Conservation (phyloP, 2,329 filamentous ascomycete genomes). For the Curvularia sp. region DNA sequence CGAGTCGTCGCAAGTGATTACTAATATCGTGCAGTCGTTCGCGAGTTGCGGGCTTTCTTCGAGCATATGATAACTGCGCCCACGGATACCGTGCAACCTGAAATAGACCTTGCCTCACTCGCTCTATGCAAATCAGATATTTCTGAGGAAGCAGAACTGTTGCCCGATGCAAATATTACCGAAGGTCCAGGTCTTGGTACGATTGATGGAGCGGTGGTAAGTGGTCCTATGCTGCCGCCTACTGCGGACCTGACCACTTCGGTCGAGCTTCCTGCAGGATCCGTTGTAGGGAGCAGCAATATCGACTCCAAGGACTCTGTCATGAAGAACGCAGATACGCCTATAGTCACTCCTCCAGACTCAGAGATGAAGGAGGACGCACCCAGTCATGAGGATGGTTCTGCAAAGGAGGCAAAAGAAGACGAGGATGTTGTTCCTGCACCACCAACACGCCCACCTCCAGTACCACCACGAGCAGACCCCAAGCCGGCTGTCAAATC, state of each 20-base stretch:
- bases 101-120: conserved; percentile 78
- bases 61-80: conserved; percentile 70
- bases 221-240: conserved; percentile 56
- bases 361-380: conserved; percentile 36
- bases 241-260: not conserved
- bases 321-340: conserved; percentile 11
- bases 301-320: conserved; percentile 2
- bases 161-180: conserved; percentile 55
- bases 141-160: conserved; percentile 44
- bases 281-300: conserved; percentile 2
- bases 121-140: conserved; percentile 71
- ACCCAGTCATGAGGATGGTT: conserved; percentile 28
- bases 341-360: conserved; percentile 22
- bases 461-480: conserved; percentile 63
- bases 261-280: conserved; percentile 4
- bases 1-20: conserved; percentile 26
- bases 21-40: conserved; percentile 67
- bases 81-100: conserved; percentile 70
- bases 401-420: conserved; percentile 32
- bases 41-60: conserved; percentile 75
- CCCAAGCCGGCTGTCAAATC: conserved; percentile 11
- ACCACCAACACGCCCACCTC: conserved; percentile 61
- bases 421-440: conserved; percentile 33
- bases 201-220: conserved; percentile 55
- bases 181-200: conserved; percentile 51